Evolutionary conservation across 768 basidiomycete species (phyloP), one percentile per base, ranked within the genome.

Genomic region (Hebeloma cylindrosporum): DNA sequence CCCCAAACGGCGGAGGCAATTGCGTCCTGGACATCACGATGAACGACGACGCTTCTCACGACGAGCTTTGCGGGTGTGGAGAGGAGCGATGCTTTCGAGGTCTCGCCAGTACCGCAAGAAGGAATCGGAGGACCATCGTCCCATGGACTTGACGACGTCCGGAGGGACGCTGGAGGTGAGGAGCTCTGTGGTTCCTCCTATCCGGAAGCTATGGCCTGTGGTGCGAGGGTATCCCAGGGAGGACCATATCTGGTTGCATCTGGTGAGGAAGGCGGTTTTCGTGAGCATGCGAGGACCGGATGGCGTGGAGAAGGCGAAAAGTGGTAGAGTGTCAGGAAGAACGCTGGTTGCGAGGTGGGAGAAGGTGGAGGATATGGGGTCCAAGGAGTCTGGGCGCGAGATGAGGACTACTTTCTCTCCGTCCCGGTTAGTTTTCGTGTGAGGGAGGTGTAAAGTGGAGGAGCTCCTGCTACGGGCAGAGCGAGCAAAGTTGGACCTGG

Each of bases 111-210:
- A 72, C 4, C 33, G 28, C 0, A 66, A 55, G 27, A 69, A 71
- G 7, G 65, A 51, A 11, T 62, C 56, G 0, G 67, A 71, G 1
- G 63, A 58, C 68, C 68, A 71, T 1, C 58, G 16, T 0, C 68
- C 65, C 33, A 64, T 57, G 0, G 42, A 16, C 39, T 59, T 62
- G 7, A 70, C 63, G 0, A 71, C 47, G 18, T 67, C 58, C 5
- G 66, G 66, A 1, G 57, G 49, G 0, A 72, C 59, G 4, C 66
- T 60, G 0, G 51, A 34, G 1, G 63, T 43, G 0, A 69, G 47
- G 5, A 66, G 41, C 14, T 63, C 54, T 0, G 63, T 66, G 3
- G 69, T 67, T 1, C 70, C 68, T 0, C 70, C 67, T 16, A 70
- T 71, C 0, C 58, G 53, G 42, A 70, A 71, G 34, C 50, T 45